Evolutionary conservation across 2,329 filamentous ascomycete species (phyloP).

Genomic region (Aaosphaeria pasadenensis): DNA sequence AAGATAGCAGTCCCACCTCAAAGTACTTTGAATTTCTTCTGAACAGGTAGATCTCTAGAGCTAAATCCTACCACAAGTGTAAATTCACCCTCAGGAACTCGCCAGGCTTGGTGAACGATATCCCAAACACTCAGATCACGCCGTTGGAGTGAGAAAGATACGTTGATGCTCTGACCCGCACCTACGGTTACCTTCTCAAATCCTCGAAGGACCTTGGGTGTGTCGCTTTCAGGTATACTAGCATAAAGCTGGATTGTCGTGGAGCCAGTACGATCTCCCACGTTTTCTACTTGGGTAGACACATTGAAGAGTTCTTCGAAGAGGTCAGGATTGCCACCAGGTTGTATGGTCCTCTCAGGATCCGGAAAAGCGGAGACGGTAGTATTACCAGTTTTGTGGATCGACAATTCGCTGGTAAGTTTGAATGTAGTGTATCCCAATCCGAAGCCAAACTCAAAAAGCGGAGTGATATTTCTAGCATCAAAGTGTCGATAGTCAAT

Average conservation of each 20-base stretch:
- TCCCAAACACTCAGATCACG: slow-evolving; percentile 53
- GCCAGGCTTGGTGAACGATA: slow-evolving; percentile 43
- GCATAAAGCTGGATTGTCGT: slow-evolving; percentile 58
- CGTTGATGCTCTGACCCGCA: slow-evolving; percentile 39
- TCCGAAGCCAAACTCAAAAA: slow-evolving; percentile 39
- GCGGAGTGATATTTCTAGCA: slow-evolving; percentile 20
- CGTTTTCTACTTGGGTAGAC: slow-evolving; percentile 50
- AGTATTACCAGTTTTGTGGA: slow-evolving; percentile 8
- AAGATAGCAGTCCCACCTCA: too few species aligned
- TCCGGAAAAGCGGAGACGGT: slow-evolving; percentile 10
- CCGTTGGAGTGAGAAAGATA: slow-evolving; percentile 47
- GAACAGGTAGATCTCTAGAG: slow-evolving; percentile 14
- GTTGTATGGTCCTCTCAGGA: slow-evolving; percentile 13
- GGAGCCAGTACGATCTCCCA: slow-evolving; percentile 46
- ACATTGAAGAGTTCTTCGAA: slow-evolving; percentile 53
- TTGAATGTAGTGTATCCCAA: slow-evolving; percentile 38
- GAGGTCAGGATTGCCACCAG: slow-evolving; percentile 55
- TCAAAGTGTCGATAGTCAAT: slow-evolving; percentile 57
- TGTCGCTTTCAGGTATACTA: slow-evolving; percentile 41
- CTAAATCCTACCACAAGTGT: slow-evolving; percentile 23
- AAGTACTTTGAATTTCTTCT: too few species aligned
- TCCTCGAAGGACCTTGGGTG: slow-evolving; percentile 42
- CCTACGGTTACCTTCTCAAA: slow-evolving; percentile 52
- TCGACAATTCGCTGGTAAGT: slow-evolving; percentile 7
- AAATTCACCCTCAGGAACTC: slow-evolving; percentile 22